phyloP scores from a whole-genome alignment of 352 stramenopile genomes.

The Phytophthora melonis region DNA sequence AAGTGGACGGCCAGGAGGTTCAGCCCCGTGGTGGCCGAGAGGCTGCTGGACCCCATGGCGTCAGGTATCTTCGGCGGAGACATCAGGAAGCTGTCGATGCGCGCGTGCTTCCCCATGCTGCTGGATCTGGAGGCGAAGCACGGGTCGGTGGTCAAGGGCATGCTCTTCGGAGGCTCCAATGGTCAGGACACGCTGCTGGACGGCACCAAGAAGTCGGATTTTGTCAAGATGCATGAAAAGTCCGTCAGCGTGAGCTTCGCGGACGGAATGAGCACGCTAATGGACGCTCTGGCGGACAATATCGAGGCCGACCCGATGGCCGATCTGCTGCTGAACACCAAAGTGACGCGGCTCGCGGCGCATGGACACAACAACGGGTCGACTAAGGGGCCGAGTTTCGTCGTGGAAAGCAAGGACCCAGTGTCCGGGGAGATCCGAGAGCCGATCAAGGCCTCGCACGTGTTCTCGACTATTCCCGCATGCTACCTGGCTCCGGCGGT shows the following conservation, averaged over 20 bases:
- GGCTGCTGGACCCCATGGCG: conserved; percentile 79
- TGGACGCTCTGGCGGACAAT: conserved; percentile 52
- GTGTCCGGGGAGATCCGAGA: conserved; percentile 38
- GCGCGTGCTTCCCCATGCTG: conserved; percentile 84
- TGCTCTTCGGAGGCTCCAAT: conserved; percentile 57
- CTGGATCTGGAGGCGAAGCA: conserved; percentile 79
- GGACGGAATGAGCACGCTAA: conserved; percentile 80
- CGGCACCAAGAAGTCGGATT: conserved; percentile 72
- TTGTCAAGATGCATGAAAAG: conserved; percentile 72
- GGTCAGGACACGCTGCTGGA: conserved; percentile 67
- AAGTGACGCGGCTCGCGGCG: conserved; percentile 41
- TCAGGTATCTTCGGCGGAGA: conserved; percentile 92
- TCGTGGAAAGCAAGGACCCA: conserved; percentile 52
- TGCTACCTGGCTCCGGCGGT: conserved; percentile 64
- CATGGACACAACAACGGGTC: conserved; percentile 25
- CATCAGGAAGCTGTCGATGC: conserved; percentile 79
- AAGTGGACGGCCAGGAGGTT: conserved; percentile 83
- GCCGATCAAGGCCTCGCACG: conserved; percentile 63
- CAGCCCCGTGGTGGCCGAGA: conserved; percentile 79
- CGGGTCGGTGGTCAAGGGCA: conserved; percentile 81
- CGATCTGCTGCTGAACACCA: conserved; percentile 50
- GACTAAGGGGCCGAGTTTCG: conserved; percentile 36
- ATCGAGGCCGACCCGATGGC: conserved; percentile 59
- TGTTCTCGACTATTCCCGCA: conserved; percentile 84
- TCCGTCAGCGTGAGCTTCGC: conserved; percentile 90